Evolutionary conservation across 192 early-diverging fungal genomes (phyloP).

Genomic region (Dissophora globulifera): DNA sequence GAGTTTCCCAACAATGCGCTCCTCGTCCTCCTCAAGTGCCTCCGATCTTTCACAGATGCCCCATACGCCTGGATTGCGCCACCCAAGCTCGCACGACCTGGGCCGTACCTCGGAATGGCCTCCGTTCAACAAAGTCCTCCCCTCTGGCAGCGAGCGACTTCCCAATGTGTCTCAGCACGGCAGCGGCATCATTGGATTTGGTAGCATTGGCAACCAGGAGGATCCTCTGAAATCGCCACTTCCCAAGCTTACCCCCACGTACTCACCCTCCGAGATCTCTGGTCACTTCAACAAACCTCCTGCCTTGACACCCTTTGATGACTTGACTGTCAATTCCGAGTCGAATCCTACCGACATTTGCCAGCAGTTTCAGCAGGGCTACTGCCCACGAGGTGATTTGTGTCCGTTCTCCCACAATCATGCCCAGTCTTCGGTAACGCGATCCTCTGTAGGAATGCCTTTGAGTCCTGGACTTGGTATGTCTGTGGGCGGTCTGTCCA

Average conservation of each 20-base stretch:
- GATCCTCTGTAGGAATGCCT: slow-evolving; percentile 27
- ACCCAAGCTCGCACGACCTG: slow-evolving; percentile 51
- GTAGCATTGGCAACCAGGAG: slow-evolving; percentile 14
- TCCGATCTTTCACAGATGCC: slow-evolving; percentile 58
- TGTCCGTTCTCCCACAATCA: slow-evolving; percentile 62
- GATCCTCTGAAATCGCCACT: slow-evolving; percentile 41
- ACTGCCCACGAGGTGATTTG: slow-evolving; percentile 61
- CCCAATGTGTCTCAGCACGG: slow-evolving; percentile 35
- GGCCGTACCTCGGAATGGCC: slow-evolving; percentile 57
- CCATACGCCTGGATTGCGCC: slow-evolving; percentile 45
- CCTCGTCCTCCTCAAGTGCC: slow-evolving; percentile 54
- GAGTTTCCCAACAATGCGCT: slow-evolving; percentile 56
- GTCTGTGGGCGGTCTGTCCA: slow-evolving; percentile 31
- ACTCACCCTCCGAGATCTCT: slow-evolving; percentile 57
- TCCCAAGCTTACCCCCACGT: slow-evolving; percentile 55
- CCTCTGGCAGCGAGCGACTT: slow-evolving; percentile 13
- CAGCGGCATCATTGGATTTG: slow-evolving; percentile 44
- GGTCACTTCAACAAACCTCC: slow-evolving; percentile 41
- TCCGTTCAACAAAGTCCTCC: slow-evolving; percentile 47
- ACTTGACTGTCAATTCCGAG: slow-evolving; percentile 34
- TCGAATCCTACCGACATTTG: slow-evolving; percentile 41
- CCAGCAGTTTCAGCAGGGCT: slow-evolving; percentile 56
- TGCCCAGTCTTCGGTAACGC: slow-evolving; percentile 22
- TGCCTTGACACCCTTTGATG: slow-evolving; percentile 40
- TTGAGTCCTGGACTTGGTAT: slow-evolving; percentile 35